A percentile compares a stretch with the other conserved stretches of the same genome.
Evolutionary conservation across 129 eudicot species (phyloP).

Genomic region (Daucus carota): DH1_v3.0 NC_030382.2:54662501-54663000

Average conservation of each 20-base stretch:
- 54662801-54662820: slow-evolving; percentile 10
- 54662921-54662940: background rate
- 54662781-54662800: slow-evolving; percentile 24
- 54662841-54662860: slow-evolving; percentile 1
- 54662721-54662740: slow-evolving; percentile 34
- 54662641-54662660: background rate
- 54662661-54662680: background rate
- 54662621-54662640: too few species aligned
- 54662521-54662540: background rate
- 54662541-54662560: background rate
- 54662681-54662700: slow-evolving; percentile 78
- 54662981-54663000: too few species aligned
- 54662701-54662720: slow-evolving; percentile 83
- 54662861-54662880: background rate
- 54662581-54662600: background rate
- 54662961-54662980: too few species aligned
- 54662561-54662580: background rate
- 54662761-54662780: too few species aligned
- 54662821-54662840: background rate
- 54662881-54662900: background rate
- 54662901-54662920: background rate
- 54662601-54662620: background rate
- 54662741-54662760: slow-evolving; percentile 20
- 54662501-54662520: background rate
- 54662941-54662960: too few species aligned